phyloP scores from a whole-genome alignment of 768 basidiomycete genomes.

The Leccinum rimulosum region DNA sequence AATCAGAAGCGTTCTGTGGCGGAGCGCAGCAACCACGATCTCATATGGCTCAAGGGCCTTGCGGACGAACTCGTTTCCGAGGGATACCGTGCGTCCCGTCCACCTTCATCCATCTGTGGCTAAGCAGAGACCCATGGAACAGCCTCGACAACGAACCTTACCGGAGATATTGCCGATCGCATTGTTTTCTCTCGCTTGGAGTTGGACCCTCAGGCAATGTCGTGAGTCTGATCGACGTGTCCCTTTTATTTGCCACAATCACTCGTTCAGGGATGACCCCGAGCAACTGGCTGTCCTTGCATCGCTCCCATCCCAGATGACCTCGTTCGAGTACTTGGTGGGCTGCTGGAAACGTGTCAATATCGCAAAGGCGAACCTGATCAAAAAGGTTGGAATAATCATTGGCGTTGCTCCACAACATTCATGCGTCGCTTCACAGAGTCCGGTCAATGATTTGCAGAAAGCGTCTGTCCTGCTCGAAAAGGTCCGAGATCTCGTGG shows the following conservation, averaged over 20 bases:
- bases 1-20: conserved; percentile 51
- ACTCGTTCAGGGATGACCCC: conserved; percentile 57
- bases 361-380: conserved; percentile 44
- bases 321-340: conserved; percentile 85
- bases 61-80: conserved; percentile 67
- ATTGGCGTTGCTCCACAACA: conserved; percentile 28
- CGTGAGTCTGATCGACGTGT: conserved; percentile 43
- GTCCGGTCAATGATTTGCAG: conserved; percentile 54
- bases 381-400: conserved; percentile 55
- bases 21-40: conserved; percentile 57
- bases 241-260: background rate
- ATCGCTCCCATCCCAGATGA: conserved; percentile 73
- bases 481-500: conserved; percentile 74
- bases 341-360: conserved; percentile 92
- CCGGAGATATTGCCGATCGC: conserved; percentile 65
- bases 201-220: conserved; percentile 68
- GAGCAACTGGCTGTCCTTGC: conserved; percentile 72
- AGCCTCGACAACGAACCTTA: conserved; percentile 43
- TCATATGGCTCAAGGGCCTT: conserved; percentile 82
- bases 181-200: conserved; percentile 84
- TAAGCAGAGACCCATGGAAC: conserved; percentile 7
- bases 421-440: conserved; percentile 37
- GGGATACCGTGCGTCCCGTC: conserved; percentile 36
- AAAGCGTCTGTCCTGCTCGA: conserved; percentile 64
- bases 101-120: background rate